These are phyloP conservation scores for Pseudonitzschia multistriata DNA, from an alignment of 108 stramenopile species.

Conservation along the genomic window DNA sequence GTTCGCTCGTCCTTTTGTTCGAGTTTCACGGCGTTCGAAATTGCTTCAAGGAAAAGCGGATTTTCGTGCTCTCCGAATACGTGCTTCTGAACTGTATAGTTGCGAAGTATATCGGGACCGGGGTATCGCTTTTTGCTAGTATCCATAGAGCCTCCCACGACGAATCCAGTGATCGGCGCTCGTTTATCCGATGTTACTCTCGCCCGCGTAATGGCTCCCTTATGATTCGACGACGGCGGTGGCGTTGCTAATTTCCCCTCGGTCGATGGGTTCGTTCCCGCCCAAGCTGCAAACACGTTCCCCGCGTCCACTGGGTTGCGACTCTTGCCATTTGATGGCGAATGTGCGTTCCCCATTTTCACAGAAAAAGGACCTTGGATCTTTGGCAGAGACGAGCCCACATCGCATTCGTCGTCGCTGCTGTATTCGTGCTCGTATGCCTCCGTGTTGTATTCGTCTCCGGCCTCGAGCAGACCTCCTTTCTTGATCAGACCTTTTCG, in stretches of 20 bases:
- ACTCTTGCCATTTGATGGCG: background rate
- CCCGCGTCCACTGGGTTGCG: constrained; percentile 1
- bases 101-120: constrained; percentile 54
- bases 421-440: constrained; percentile 45
- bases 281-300: constrained; percentile 21
- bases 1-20: constrained; percentile 19
- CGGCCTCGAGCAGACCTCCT: background rate
- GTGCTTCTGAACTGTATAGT: constrained; percentile 40
- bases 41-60: constrained; percentile 31
- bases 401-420: constrained; percentile 22
- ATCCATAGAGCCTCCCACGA: constrained; percentile 36
- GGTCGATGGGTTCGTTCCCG: background rate
- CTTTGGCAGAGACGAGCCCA: background rate
- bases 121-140: constrained; percentile 42
- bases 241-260: background rate
- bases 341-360: background rate
- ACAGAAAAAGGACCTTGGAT: background rate
- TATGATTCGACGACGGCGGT: background rate
- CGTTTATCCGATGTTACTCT: constrained; percentile 30
- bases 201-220: background rate
- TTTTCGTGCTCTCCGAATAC: constrained; percentile 43
- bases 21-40: constrained; percentile 30
- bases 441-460: constrained; percentile 49
- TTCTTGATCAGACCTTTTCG: background rate
- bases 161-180: constrained; percentile 49